Percentiles rank a stretch among this genome's conserved stretches.
Conservation (phyloP, 2,329 filamentous ascomycete species). For the Mycogone perniciosa region DNA sequence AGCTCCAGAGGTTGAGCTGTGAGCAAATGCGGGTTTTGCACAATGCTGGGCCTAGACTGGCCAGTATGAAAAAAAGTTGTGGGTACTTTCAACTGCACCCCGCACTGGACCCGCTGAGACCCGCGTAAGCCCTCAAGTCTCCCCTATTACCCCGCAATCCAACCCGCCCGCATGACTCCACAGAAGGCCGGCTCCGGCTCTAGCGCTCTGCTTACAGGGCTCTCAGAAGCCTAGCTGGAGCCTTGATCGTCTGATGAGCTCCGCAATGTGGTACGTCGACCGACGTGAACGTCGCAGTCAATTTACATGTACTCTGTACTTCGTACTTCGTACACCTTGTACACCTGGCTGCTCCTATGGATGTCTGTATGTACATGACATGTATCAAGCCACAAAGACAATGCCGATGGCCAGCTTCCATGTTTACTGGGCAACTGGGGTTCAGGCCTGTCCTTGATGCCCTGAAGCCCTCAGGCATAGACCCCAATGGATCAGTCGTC, state of each 20-base stretch:
- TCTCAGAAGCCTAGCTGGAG: background rate
- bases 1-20: background rate
- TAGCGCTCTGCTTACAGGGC: background rate
- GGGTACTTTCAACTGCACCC: constrained; percentile 9
- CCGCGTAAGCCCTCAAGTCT: background rate
- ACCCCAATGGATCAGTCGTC: constrained; percentile 13
- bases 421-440: too few species aligned
- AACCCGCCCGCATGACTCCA: constrained; percentile 22
- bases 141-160: constrained; percentile 22
- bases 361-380: background rate
- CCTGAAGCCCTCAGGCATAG: constrained; percentile 6
- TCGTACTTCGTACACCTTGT: too few species aligned
- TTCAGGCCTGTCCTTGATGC: background rate
- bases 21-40: constrained; percentile 4
- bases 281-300: background rate
- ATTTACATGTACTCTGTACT: background rate
- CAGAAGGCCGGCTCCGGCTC: constrained; percentile 11
- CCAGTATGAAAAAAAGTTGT: background rate
- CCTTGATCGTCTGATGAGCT: constrained; percentile 10
- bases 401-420: too few species aligned
- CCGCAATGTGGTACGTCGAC: constrained; percentile 9
- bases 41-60: background rate
- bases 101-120: constrained; percentile 6
- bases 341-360: too few species aligned
- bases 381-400: constrained; percentile 5